Base-by-base conservation (phyloP, 306 rosid species). In the Cucurbita maxima region DNA sequence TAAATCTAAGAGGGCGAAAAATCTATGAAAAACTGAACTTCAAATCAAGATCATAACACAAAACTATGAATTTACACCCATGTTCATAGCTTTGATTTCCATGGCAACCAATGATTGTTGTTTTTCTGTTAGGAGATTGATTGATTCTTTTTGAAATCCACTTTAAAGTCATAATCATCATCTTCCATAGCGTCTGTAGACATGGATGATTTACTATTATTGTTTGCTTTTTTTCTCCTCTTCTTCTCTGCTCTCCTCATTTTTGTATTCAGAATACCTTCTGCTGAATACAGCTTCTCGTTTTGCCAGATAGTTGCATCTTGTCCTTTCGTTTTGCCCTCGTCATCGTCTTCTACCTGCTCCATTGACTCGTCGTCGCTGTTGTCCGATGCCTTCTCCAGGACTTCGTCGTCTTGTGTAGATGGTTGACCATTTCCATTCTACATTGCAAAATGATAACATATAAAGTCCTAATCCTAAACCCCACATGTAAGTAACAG, bases 211-310 rank as follows among this genome's bases (percentile, higher is more conserved):
- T 85, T 70, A 30, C 36, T 11, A 43, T 47, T 18, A 41, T 48
- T 89, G 57, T 71, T 86, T 1, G 79, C 84, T 68, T 87, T 91
- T 77, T 88, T 95, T 81, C 78, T 87, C 78, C 74, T 84, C 83
- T 91, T 95, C 87, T 89, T 95, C 83, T 88, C 96, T 76, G 96
- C 96, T 64, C 73, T 88, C 82, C 76, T 81, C 59, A 79, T 13
- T 82, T 87, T 95, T 22, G 96, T 75, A 79, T 95, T 95, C 7
- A 91, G 90, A 34, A 91, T 95, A 45, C 99, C 96, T 22, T 88
- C 96, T 0, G 82, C 90, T 30, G 86, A 78, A 68, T 95, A 91
- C 62, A 91, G 79, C 79, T 87, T 95, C 84, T 88, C 96, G 61
- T 89, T 95, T 75, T 95, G 99, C 86, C 80, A 82, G 69, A 80